Percentiles rank a stretch among this genome's conserved stretches.
Evolutionary conservation across 129 eudicot genomes (phyloP).

Genomic region (Centrapalus pauciflorus): DNA sequence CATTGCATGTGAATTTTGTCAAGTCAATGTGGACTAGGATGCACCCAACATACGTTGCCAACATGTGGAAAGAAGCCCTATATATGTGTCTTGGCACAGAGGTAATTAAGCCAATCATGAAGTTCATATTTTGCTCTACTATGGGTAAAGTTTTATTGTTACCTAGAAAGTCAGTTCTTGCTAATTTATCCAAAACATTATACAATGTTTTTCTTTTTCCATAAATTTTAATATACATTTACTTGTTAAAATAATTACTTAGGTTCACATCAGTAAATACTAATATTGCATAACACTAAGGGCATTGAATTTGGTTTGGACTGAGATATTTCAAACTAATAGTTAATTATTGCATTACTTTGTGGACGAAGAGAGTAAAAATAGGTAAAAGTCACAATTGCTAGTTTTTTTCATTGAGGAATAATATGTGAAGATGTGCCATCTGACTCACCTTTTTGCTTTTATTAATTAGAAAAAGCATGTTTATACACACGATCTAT

Average conservation of each 20-base stretch:
- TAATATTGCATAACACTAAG: not conserved
- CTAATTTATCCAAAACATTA: not conserved
- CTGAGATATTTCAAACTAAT: not conserved
- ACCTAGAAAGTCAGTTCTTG: not conserved
- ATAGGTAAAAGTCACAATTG: too few relatives aligned
- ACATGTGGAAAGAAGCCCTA: slow-evolving; percentile 99
- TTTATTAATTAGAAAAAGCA: too few relatives aligned
- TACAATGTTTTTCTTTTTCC: not conserved
- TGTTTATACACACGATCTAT: not conserved
- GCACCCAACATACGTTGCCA: slow-evolving; percentile 99
- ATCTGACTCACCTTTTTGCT: too few relatives aligned
- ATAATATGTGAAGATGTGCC: too few relatives aligned
- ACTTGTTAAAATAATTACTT: too few relatives aligned
- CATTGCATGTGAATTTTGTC: slow-evolving; percentile 92
- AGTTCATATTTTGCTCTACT: not conserved
- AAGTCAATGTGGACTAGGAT: slow-evolving; percentile 99
- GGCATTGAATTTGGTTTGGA: not conserved
- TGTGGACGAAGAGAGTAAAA: not conserved
- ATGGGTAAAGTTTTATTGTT: not conserved
- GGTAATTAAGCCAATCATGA: slow-evolving; percentile 38
- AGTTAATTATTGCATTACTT: not conserved
- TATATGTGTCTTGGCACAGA: slow-evolving; percentile 97
- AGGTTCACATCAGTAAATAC: not conserved
- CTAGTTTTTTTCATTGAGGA: too few relatives aligned
- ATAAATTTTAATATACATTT: too few relatives aligned